Evolutionary conservation across 495 filamentous ascomycete genomes (phyloP).

Genomic region (Penicillium cataractarum): DNA sequence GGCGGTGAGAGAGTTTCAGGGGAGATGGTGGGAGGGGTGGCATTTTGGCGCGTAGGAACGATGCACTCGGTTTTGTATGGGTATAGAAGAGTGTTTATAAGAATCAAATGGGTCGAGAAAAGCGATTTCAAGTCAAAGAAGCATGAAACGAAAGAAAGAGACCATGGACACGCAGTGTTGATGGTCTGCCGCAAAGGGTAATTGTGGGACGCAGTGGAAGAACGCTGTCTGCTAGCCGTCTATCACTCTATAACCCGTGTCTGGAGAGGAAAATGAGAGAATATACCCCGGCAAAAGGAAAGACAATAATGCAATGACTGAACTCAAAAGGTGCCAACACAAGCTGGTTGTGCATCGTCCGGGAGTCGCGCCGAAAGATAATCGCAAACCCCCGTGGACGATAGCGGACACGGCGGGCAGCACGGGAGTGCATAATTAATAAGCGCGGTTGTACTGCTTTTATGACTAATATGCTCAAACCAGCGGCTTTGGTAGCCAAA

Average conservation of each 20-base stretch:
- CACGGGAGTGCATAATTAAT: not conserved
- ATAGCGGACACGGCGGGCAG: not conserved
- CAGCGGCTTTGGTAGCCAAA: no score
- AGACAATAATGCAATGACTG: not conserved
- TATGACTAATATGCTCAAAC: not conserved
- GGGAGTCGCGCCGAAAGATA: not conserved
- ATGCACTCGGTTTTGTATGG: constrained; percentile 8
- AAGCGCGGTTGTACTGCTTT: not conserved
- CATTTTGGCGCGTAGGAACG: constrained; percentile 18
- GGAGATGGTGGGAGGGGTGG: constrained; percentile 59
- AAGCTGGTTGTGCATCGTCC: constrained; percentile 1
- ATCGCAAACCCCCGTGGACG: not conserved
- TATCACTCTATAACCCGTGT: not conserved
- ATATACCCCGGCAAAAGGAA: not conserved
- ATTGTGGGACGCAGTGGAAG: constrained; percentile 4
- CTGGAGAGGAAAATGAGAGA: not conserved
- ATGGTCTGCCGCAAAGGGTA: not conserved
- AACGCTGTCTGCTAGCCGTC: not conserved
- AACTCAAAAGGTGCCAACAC: not conserved
- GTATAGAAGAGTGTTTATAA: not conserved
- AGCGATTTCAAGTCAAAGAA: constrained; percentile 4
- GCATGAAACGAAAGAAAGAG: constrained; percentile 11
- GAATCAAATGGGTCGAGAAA: not conserved
- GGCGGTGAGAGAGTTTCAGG: constrained; percentile 62
- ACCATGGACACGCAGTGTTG: constrained; percentile 19